A percentile compares a stretch with the other conserved stretches of the same genome.
Conservation (phyloP, 441 rosid genomes). For the Bruguiera hainesii region DNA sequence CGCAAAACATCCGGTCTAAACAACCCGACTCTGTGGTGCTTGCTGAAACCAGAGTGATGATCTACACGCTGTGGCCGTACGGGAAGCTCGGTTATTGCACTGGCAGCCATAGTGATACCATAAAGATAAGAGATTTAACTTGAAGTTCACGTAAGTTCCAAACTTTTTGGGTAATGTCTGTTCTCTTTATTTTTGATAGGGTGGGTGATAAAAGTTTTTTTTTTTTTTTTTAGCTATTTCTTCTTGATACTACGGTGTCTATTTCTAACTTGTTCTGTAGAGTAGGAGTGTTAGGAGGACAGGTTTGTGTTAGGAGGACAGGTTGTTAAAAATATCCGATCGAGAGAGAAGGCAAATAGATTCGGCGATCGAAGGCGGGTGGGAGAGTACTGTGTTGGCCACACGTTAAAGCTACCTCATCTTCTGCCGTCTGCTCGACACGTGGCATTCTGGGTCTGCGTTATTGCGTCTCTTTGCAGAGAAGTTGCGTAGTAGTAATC, state of each 20-base stretch:
- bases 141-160: conserved; percentile 18
- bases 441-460: conserved; percentile 42
- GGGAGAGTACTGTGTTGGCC: conserved; percentile 62
- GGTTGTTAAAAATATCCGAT: conserved; percentile 20
- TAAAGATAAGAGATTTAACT: not conserved
- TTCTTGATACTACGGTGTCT: not conserved
- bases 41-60: conserved; percentile 29
- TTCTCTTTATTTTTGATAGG: not conserved
- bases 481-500: too few relatives aligned
- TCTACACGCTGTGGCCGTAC: conserved; percentile 43
- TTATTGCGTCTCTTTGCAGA: not conserved
- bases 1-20: conserved; percentile 23
- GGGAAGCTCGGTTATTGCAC: conserved; percentile 43
- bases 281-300: not conserved
- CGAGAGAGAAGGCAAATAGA: conserved; percentile 16
- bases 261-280: too few relatives aligned
- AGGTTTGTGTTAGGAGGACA: not conserved
- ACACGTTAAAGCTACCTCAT: conserved; percentile 90
- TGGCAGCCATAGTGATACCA: conserved; percentile 35
- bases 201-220: too few relatives aligned
- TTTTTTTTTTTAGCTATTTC: not conserved
- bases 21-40: conserved; percentile 27
- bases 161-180: not conserved
- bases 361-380: conserved; percentile 14
- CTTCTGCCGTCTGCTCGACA: conserved; percentile 35